Percentiles rank a stretch among this genome's conserved stretches.
phyloP scores from a whole-genome alignment of 2,329 filamentous ascomycete genomes.

The Alternaria longipes region DNA sequence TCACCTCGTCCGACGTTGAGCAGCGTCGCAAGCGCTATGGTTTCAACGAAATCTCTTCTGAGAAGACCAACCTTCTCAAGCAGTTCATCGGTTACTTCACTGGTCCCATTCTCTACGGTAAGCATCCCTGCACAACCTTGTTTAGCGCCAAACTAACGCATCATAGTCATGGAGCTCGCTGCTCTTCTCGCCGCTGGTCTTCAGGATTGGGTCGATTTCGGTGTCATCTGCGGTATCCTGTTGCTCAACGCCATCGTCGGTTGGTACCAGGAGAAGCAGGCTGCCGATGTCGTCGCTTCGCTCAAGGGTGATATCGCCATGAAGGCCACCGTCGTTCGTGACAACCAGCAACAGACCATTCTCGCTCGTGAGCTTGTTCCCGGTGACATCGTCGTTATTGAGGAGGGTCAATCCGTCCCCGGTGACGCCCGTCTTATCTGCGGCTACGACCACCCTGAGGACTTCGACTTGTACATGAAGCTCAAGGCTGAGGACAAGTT shows the following conservation, averaged over 20 bases:
- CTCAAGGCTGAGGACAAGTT: conserved; percentile 64
- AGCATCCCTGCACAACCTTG: conserved; percentile 46
- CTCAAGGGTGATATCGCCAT: conserved; percentile 83
- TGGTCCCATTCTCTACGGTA: conserved; percentile 80
- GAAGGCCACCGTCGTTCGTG: conserved; percentile 73
- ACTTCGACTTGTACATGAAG: conserved; percentile 72
- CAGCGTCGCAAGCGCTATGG: conserved; percentile 71
- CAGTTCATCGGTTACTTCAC: conserved; percentile 80
- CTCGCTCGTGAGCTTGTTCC: conserved; percentile 78
- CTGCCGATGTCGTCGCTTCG: conserved; percentile 71
- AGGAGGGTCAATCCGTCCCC: conserved; percentile 76
- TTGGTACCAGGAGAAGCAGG: conserved; percentile 85
- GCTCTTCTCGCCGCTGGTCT: conserved; percentile 78
- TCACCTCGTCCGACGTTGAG: conserved; percentile 68
- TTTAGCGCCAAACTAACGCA: conserved; percentile 21
- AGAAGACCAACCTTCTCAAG: conserved; percentile 78
- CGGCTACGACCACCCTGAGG: conserved; percentile 73
- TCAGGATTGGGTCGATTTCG: conserved; percentile 76
- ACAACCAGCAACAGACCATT: conserved; percentile 73
- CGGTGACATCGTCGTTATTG: conserved; percentile 77
- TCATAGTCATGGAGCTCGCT: conserved; percentile 77
- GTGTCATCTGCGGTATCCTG: conserved; percentile 80
- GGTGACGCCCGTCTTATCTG: conserved; percentile 77
- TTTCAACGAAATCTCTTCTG: conserved; percentile 75
- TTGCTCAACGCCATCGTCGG: conserved; percentile 78